phyloP scores from a whole-genome alignment of 2,329 filamentous ascomycete genomes.

The Aspergillus calidoustus region DNA sequence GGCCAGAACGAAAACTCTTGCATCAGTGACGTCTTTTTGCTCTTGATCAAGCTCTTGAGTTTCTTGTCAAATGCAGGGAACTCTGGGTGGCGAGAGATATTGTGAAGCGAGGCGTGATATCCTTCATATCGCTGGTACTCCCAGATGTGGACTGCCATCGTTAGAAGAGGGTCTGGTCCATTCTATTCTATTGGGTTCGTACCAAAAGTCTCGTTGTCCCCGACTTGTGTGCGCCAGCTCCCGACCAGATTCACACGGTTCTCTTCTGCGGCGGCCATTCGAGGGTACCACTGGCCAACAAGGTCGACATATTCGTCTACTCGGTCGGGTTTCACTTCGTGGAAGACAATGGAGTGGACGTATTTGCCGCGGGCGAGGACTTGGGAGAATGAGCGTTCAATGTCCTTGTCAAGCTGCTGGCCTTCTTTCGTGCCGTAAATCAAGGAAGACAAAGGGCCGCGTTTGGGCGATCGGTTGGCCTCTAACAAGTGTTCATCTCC shows the following conservation, averaged over 20 bases:
- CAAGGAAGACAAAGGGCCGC: slow-evolving; percentile 77
- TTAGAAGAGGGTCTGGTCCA: slow-evolving; percentile 32
- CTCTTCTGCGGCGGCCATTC: slow-evolving; percentile 79
- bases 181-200: slow-evolving; percentile 27
- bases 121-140: slow-evolving; percentile 97
- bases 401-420: slow-evolving; percentile 89
- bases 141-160: slow-evolving; percentile 89
- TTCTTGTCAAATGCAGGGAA: slow-evolving; percentile 82
- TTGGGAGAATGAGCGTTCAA: slow-evolving; percentile 94
- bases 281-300: slow-evolving; percentile 89
- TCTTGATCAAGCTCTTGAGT: slow-evolving; percentile 81
- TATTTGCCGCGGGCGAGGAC: slow-evolving; percentile 96
- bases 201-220: slow-evolving; percentile 97
- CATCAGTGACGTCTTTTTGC: slow-evolving; percentile 91
- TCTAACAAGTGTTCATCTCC: slow-evolving; percentile 65
- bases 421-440: slow-evolving; percentile 98
- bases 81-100: slow-evolving; percentile 80
- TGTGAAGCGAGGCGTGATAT: slow-evolving; percentile 89
- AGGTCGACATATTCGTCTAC: slow-evolving; percentile 92
- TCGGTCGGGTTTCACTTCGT: slow-evolving; percentile 93
- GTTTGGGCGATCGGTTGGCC: slow-evolving; percentile 64
- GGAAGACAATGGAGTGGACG: slow-evolving; percentile 95
- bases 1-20: slow-evolving; percentile 99
- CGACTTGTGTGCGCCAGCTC: slow-evolving; percentile 97
- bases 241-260: slow-evolving; percentile 96